Percentiles rank a stretch among this genome's conserved stretches.
Evolutionary conservation across 2,329 filamentous ascomycete species (phyloP).

Genomic region (Alternaria triticimaculans): DNA sequence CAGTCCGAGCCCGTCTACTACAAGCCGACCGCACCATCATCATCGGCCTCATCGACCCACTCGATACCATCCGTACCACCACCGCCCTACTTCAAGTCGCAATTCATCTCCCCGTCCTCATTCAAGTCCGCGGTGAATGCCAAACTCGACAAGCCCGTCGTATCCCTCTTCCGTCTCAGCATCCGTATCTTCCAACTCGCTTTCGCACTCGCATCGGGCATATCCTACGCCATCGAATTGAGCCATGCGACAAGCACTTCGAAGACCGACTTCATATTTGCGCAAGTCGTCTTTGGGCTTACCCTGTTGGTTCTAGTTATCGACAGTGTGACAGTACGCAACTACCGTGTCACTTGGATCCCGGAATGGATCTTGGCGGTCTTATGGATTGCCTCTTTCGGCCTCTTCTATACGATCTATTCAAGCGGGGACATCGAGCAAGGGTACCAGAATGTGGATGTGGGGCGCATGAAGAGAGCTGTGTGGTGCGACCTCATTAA

Average conservation of each 20-base stretch:
- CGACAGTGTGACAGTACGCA: slow-evolving; percentile 27
- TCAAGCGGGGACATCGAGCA: neutral
- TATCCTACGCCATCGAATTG: slow-evolving; percentile 33
- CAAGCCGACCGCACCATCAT: neutral
- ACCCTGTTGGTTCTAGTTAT: slow-evolving; percentile 23
- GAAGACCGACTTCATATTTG: slow-evolving; percentile 24
- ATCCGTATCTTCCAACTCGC: slow-evolving; percentile 29
- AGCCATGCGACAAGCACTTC: slow-evolving; percentile 5
- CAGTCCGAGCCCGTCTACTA: neutral
- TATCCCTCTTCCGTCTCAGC: slow-evolving; percentile 28
- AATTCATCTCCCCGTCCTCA: slow-evolving; percentile 22
- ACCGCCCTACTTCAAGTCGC: slow-evolving; percentile 26
- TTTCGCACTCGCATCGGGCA: slow-evolving; percentile 33
- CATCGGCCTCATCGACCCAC: neutral
- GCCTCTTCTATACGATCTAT: slow-evolving; percentile 26
- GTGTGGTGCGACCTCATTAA: slow-evolving; percentile 35
- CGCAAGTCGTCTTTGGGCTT: slow-evolving; percentile 25
- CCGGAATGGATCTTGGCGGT: slow-evolving; percentile 28
- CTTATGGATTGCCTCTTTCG: slow-evolving; percentile 33
- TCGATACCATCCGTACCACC: slow-evolving; percentile 21
- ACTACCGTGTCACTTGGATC: slow-evolving; percentile 29
- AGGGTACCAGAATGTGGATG: slow-evolving; percentile 15
- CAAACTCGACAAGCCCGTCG: slow-evolving; percentile 25
- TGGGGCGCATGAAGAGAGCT: slow-evolving; percentile 25
- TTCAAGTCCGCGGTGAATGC: slow-evolving; percentile 28